A percentile compares a stretch with the other conserved stretches of the same genome.
phyloP scores from a whole-genome alignment of 2,329 filamentous ascomycete genomes.

The Cladosporium cucumerinum region DNA sequence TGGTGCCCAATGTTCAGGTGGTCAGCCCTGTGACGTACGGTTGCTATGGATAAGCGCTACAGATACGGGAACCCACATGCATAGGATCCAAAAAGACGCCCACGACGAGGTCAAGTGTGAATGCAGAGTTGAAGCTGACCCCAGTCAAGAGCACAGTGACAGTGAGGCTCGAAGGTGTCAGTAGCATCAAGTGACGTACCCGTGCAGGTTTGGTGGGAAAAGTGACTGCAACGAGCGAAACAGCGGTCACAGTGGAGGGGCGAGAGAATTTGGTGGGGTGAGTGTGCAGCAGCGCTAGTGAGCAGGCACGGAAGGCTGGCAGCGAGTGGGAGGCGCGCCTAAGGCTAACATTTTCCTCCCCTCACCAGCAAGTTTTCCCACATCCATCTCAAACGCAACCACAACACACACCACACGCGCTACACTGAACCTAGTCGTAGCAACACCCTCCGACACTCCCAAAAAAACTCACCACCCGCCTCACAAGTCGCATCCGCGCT shows the following conservation, averaged over 20 bases:
- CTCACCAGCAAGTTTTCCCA: slow-evolving; percentile 3
- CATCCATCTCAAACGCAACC: not conserved
- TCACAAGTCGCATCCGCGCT: not conserved
- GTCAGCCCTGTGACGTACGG: slow-evolving; percentile 3
- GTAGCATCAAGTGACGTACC: not conserved
- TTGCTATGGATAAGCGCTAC: slow-evolving; percentile 3
- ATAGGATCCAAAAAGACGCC: not conserved
- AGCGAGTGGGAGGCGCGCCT: slow-evolving; percentile 1
- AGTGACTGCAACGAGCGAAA: not conserved
- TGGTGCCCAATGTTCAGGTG: not conserved
- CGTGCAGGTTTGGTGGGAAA: not conserved
- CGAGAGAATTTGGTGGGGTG: not conserved
- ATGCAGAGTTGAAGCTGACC: not conserved
- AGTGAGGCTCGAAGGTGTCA: not conserved
- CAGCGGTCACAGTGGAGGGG: not conserved
- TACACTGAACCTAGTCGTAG: slow-evolving; percentile 5
- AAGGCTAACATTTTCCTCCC: not conserved
- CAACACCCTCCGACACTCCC: not conserved
- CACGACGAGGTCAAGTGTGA: not conserved
- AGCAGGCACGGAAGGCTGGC: not conserved
- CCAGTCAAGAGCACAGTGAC: not conserved
- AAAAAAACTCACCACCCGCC: not conserved
- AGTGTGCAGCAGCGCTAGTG: not conserved
- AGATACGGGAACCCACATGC: not conserved
- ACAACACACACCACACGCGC: not conserved